Evolutionary conservation across 164 flowering plant species (phyloP), one percentile per base, ranked within the genome.

Genomic region (Platanus orientalis): DNA sequence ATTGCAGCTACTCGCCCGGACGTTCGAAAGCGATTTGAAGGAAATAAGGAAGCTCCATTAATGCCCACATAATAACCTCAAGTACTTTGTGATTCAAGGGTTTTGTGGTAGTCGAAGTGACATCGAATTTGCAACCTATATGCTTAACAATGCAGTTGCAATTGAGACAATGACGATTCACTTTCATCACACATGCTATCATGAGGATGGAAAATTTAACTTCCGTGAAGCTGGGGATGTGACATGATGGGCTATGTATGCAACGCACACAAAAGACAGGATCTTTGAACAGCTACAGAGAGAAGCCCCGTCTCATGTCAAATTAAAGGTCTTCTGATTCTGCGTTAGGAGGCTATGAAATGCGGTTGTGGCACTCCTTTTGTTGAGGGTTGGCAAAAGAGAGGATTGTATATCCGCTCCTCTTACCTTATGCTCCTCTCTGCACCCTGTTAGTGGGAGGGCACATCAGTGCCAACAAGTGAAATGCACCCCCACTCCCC

Each of bases 11-110:
- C 12, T 2, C 26, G 10, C 50, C 4, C 3, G 29, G 14, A 3
- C 17, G 13, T 2, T 4, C 11, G 10, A 23, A 0, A 28, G 4
- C 17, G 32, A 58, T 23, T 32, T n/a, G 2, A 42, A 26, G 25
- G 62, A 40, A 44, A 58, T 44, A 4, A 23, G 29, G 45, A 44
- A 24, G 29, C 62, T 32, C 6, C 62, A 48, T 23, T 23, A 24
- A 16, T 16, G 9, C 9, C 62, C 62, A 17, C 62, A 40, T 17
- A 27, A 58, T 58, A 50, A 58, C 14, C 62, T 58, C 62, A 58
- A 58, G 49, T 17, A 42, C 25, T 50, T 39, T 40, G 50, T 58
- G 20, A 58, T 58, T 23, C 36, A 25, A 3, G 51, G 62, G 4
- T 6, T 26, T 11, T 26, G 13, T 44, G 62, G 62, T 17, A 21